Evolutionary conservation across 768 basidiomycete genomes (phyloP).

Genomic region (Lactarius deliciosus): DNA sequence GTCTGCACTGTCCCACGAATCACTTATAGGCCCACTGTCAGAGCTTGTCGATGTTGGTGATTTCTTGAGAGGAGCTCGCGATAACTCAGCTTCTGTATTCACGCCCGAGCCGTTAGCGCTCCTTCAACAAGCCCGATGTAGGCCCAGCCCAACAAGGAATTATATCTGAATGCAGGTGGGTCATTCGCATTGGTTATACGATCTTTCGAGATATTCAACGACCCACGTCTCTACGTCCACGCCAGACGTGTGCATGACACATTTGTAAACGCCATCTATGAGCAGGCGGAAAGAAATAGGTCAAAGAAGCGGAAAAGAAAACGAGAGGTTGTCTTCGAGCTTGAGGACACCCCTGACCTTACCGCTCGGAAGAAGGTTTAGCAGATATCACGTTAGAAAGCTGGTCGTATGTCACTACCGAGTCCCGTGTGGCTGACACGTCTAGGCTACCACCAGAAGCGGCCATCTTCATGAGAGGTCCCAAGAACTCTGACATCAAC

Average conservation of each 20-base stretch:
- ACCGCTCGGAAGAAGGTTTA: constrained; percentile 50
- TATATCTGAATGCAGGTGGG: constrained; percentile 40
- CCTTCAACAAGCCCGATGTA: constrained; percentile 11
- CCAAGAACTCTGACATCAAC: constrained; percentile 69
- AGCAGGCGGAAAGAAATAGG: constrained; percentile 36
- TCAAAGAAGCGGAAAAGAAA: constrained; percentile 41
- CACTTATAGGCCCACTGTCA: constrained; percentile 32
- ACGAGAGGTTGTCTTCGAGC: constrained; percentile 38
- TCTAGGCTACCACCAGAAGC: constrained; percentile 52
- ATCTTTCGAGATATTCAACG: constrained; percentile 44
- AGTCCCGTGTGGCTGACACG: constrained; percentile 12
- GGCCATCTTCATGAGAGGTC: constrained; percentile 59
- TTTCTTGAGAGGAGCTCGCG: constrained; percentile 32
- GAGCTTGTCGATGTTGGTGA: constrained; percentile 34
- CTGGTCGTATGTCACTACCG: constrained; percentile 53
- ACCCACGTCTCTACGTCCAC: constrained; percentile 58
- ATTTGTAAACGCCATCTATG: constrained; percentile 40
- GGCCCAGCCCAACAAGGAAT: constrained; percentile 25
- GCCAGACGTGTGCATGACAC: constrained; percentile 54
- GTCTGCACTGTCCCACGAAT: constrained; percentile 28
- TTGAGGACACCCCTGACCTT: constrained; percentile 47
- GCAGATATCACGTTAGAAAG: constrained; percentile 52
- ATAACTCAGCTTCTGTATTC: constrained; percentile 1
- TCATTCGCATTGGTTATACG: neutral
- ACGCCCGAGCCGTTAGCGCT: neutral